These are phyloP conservation scores for Globisporangium okanoganense DNA, from an alignment of 352 stramenopile genomes.

Conservation along the genomic window DNA sequence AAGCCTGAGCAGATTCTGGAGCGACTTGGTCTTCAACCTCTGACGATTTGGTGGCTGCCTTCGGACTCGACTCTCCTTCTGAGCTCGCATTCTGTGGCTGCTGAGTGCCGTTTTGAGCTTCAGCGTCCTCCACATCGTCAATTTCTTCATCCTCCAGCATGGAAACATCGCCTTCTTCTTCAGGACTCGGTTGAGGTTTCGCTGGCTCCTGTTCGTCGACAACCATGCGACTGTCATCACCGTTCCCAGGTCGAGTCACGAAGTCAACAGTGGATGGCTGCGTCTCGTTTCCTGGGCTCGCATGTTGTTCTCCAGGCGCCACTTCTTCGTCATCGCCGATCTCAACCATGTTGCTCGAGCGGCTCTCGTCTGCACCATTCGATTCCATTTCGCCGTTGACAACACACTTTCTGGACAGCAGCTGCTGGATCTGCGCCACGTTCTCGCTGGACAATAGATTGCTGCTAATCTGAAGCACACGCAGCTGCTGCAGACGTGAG, in stretches of 20 bases:
- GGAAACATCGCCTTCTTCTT: neutral
- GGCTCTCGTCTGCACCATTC: neutral
- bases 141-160: neutral
- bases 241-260: neutral
- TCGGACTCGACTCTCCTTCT: neutral
- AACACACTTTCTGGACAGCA: constrained; percentile 4
- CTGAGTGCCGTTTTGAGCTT: neutral
- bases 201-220: neutral
- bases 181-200: neutral
- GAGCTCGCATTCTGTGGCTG: neutral
- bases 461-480: constrained; percentile 17
- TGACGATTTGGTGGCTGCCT: neutral
- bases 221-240: neutral
- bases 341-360: neutral
- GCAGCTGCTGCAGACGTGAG: constrained; percentile 6
- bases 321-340: neutral
- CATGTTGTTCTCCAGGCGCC: neutral
- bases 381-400: neutral
- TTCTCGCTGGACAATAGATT: constrained; percentile 29
- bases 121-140: neutral
- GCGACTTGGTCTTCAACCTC: neutral
- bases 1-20: neutral
- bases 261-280: neutral
- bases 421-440: constrained; percentile 5
- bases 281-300: neutral